These are phyloP conservation scores for Fusarium albosuccineum DNA, from an alignment of 2,329 filamentous ascomycete genomes.

Conservation along the genomic window DNA sequence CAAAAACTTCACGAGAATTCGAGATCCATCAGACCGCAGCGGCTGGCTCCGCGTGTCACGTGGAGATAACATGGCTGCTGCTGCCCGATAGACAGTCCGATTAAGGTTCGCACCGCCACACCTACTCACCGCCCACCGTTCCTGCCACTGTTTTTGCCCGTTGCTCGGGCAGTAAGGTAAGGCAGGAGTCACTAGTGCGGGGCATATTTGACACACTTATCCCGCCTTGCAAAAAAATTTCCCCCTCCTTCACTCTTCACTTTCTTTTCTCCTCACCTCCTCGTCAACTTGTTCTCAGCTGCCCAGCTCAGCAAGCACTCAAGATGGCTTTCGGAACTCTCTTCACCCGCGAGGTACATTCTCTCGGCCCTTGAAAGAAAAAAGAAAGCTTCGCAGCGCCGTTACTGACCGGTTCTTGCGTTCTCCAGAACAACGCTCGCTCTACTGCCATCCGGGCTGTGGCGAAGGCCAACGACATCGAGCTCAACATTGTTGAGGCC, in stretches of 20 bases:
- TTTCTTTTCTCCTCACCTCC: slow-evolving; percentile 42
- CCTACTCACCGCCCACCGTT: slow-evolving; percentile 14
- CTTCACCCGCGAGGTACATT: slow-evolving; percentile 82
- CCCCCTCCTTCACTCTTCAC: slow-evolving; percentile 43
- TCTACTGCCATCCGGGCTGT: slow-evolving; percentile 89
- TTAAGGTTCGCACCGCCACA: slow-evolving; percentile 17
- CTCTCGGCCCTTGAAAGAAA: slow-evolving; percentile 36
- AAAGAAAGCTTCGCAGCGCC: slow-evolving; percentile 33
- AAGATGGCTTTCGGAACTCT: slow-evolving; percentile 98
- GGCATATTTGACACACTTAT: slow-evolving; percentile 49
- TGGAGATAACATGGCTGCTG: slow-evolving; percentile 32
- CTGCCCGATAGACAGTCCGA: background rate
- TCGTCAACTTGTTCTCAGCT: slow-evolving; percentile 47
- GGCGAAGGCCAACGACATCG: slow-evolving; percentile 97
- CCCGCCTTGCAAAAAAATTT: slow-evolving; percentile 51
- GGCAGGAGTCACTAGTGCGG: slow-evolving; percentile 49
- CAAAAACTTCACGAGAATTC: slow-evolving; percentile 46
- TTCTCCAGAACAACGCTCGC: slow-evolving; percentile 84
- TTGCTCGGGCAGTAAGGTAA: slow-evolving; percentile 47
- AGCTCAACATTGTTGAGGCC: slow-evolving; percentile 85
- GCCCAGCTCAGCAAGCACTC: slow-evolving; percentile 52
- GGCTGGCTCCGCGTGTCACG: slow-evolving; percentile 43
- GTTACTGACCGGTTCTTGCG: slow-evolving; percentile 52
- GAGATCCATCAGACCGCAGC: slow-evolving; percentile 20
- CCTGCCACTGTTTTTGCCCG: slow-evolving; percentile 31